Conservation (phyloP, 176 grass and related monocot species). For the Rhynchospora breviuscula region DNA sequence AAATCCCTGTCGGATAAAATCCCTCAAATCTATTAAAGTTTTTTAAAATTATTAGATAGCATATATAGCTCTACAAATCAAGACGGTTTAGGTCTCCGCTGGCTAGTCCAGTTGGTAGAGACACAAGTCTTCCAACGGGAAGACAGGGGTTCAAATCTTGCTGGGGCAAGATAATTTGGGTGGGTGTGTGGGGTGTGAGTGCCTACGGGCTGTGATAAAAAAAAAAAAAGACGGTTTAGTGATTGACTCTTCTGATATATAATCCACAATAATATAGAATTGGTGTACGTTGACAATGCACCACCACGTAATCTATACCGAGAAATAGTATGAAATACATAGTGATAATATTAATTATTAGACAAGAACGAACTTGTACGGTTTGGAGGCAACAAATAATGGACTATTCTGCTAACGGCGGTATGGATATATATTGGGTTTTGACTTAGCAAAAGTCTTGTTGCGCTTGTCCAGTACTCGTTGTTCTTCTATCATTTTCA, state of each 20-base stretch:
- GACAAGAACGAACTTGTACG: background rate
- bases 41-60: no score
- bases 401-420: background rate
- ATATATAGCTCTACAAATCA: no score
- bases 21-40: no score
- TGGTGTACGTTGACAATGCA: background rate
- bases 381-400: background rate
- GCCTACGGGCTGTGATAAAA: no score
- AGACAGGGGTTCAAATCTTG: no score
- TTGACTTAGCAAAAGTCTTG: slow-evolving; percentile 18
- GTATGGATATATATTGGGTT: background rate
- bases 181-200: no score
- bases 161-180: no score
- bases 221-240: no score
- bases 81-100: no score
- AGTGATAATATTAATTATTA: background rate
- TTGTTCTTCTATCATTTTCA: slow-evolving; percentile 24
- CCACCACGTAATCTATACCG: background rate
- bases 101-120: no score
- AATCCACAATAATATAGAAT: background rate
- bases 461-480: background rate
- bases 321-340: background rate
- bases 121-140: no score
- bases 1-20: background rate
- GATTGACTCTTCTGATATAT: background rate